Conservation (phyloP, 768 basidiomycete genomes). For the Pisolithus marmoratus region DNA sequence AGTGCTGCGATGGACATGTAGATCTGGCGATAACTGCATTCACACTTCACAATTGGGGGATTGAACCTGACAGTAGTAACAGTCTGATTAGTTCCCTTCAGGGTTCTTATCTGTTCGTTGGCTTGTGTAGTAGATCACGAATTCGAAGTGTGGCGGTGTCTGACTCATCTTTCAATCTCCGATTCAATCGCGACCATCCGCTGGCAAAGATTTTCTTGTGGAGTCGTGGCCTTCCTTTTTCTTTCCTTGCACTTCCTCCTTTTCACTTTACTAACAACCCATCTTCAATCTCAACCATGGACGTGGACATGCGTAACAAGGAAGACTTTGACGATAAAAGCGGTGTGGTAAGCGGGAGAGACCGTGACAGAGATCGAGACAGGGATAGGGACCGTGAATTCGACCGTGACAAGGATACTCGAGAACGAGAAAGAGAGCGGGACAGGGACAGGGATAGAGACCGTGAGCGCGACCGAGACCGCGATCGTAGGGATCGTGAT, state of each 20-base stretch:
- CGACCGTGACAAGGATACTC: conserved; percentile 18
- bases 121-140: too few relatives aligned
- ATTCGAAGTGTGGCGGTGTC: background rate
- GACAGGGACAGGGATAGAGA: conserved; percentile 39
- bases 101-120: too few relatives aligned
- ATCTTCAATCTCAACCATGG: conserved; percentile 41
- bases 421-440: conserved; percentile 30
- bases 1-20: too few relatives aligned
- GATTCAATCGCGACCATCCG: conserved; percentile 4
- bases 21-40: too few relatives aligned
- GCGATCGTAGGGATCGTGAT: conserved; percentile 30
- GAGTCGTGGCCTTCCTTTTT: conserved; percentile 1
- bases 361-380: conserved; percentile 37
- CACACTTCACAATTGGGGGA: too few relatives aligned
- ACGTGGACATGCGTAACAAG: conserved; percentile 77
- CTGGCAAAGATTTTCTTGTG: conserved; percentile 1
- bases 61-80: too few relatives aligned
- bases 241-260: conserved; percentile 3
- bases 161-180: conserved; percentile 5
- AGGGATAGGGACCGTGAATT: conserved; percentile 28
- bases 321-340: conserved; percentile 67
- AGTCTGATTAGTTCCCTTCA: too few relatives aligned
- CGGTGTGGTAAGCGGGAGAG: conserved; percentile 35
- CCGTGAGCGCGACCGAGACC: conserved; percentile 40
- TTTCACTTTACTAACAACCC: background rate